Evolutionary conservation across 2,329 filamentous ascomycete species (phyloP).

Genomic region (Aspergillus melleus): DNA sequence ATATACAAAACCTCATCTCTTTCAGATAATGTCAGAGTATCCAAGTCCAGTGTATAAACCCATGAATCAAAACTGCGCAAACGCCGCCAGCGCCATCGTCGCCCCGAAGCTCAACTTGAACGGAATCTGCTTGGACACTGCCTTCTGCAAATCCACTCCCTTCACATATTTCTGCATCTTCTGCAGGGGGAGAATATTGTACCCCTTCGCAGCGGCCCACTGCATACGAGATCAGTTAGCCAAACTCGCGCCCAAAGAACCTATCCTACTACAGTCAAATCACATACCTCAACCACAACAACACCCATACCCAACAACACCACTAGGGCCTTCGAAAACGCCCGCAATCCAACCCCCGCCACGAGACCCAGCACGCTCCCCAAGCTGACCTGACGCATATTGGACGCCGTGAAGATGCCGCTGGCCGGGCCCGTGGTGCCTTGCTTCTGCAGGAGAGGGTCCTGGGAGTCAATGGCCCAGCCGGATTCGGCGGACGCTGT

Average conservation of each 20-base stretch:
- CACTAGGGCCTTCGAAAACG: conserved; percentile 46
- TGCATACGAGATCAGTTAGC: conserved; percentile 14
- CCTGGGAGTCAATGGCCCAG: conserved; percentile 28
- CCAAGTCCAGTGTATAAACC: neutral
- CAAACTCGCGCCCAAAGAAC: too few species aligned
- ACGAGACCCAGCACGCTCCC: conserved; percentile 48
- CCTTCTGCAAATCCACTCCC: conserved; percentile 39
- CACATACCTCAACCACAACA: conserved; percentile 45
- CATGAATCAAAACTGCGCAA: conserved; percentile 41
- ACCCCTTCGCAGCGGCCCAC: conserved; percentile 49
- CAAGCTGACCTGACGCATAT: conserved; percentile 46
- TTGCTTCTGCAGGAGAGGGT: conserved; percentile 28
- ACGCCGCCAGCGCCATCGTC: conserved; percentile 47
- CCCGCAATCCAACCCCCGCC: conserved; percentile 43
- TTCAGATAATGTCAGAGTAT: neutral
- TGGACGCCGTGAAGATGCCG: conserved; percentile 33
- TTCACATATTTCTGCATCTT: conserved; percentile 44
- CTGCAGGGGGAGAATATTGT: conserved; percentile 45
- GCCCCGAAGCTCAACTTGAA: conserved; percentile 50
- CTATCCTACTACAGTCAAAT: too few species aligned
- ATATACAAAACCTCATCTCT: neutral
- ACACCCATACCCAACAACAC: conserved; percentile 46
- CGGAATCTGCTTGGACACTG: conserved; percentile 41
- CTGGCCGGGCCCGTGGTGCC: conserved; percentile 17
- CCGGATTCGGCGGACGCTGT: conserved; percentile 21